Percentiles rank a stretch among this genome's conserved stretches.
Conservation (phyloP, 345 rosid genomes). For the Anastatica hierochuntica region DNA sequence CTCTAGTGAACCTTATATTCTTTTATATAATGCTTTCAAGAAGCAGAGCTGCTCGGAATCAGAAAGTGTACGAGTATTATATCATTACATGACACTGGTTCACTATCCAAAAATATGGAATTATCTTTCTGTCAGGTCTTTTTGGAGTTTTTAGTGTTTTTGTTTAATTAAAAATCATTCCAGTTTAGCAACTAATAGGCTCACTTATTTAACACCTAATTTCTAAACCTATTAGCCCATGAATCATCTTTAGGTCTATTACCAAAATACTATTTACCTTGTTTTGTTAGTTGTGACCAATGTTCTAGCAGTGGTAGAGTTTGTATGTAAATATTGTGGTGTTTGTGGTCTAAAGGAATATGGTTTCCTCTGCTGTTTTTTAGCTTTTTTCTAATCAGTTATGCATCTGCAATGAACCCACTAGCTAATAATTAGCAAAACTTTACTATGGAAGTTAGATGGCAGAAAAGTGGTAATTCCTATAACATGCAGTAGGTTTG, state of each 20-base stretch:
- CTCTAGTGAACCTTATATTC: background rate
- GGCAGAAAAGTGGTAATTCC: background rate
- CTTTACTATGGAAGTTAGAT: no score
- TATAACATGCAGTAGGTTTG: no score
- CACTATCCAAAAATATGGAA: background rate
- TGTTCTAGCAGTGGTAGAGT: background rate
- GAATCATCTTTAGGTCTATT: background rate
- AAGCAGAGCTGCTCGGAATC: background rate
- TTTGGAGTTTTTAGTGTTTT: background rate
- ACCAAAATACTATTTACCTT: background rate
- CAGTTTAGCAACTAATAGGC: background rate
- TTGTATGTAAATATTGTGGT: background rate
- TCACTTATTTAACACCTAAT: background rate
- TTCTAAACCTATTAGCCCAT: background rate
- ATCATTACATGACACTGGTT: background rate
- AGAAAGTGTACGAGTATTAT: background rate
- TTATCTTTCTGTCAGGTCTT: background rate
- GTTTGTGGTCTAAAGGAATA: background rate
- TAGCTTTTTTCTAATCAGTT: background rate
- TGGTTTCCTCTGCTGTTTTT: constrained; percentile 1
- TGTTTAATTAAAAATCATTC: background rate
- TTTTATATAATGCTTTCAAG: background rate
- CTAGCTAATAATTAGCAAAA: no score
- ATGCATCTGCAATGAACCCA: no score
- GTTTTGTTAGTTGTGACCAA: background rate